Base-by-base conservation (phyloP, 768 basidiomycete genomes). In the Lactarius sp. region DNA sequence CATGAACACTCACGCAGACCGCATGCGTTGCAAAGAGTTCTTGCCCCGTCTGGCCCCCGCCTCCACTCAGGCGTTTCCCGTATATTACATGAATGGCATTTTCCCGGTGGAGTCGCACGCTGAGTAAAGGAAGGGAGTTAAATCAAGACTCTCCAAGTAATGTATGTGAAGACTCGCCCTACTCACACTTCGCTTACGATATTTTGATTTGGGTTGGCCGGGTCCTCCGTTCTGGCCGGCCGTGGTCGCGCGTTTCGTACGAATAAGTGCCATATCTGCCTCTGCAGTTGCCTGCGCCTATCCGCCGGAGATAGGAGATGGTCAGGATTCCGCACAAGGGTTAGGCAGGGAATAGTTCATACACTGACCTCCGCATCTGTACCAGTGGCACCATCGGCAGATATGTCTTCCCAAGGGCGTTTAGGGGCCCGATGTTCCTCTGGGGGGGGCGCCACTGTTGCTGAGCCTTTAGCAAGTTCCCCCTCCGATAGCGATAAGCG, bases 61-160 rank as follows among this genome's bases (percentile, higher is more conserved):
- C 90, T 75, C 90, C 90, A 92, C 73, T 92, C 90, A n/a, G 90
- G 90, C 4, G 90, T 92, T 72, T 92, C 90, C 62, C 87, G 80
- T 60, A 91, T 92, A 75, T 90, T 89, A 72, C 90, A 92, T 37
- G 90, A 91, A 74, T 92, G 88, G 70, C 90, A 92, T 71, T 92
- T 90, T 10, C 90, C 90, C 5, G 90, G 90, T 18, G 90, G 90
- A 42, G 87, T 90, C 50, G 90, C 88, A 68, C 90, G 85, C 90
- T 92, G 71, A 77, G 72, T 66, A 41, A 75, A 73, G 41, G 49
- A 14, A 37, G 42, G n/a, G 52, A n/a, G 18, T 31, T 37, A 41
- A 59, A 51, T 59, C 47, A 46, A 46, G 33, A 52, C 68, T 69
- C 68, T 69, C 73, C 73, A 65, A 70, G 67, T 64, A 53, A 55